These are phyloP conservation scores for Amphicarpaea edgeworthii DNA, from an alignment of 306 rosid genomes.

Conservation along the genomic window DNA sequence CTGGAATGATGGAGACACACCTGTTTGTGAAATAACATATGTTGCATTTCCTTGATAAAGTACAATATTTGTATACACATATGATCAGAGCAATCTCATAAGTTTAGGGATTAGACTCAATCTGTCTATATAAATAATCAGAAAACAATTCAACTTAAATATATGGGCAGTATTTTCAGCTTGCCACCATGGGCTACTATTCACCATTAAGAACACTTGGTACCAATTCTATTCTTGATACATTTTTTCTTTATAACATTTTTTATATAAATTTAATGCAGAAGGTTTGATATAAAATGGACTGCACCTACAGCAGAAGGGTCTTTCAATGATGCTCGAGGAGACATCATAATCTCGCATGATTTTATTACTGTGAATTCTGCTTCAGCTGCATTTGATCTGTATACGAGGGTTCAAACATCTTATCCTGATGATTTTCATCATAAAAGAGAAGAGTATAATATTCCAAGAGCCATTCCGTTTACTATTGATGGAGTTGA, in stretches of 20 bases:
- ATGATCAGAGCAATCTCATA: too few relatives aligned
- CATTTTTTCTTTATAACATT: conserved; percentile 7
- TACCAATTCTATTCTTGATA: conserved; percentile 23
- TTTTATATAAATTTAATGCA: conserved; percentile 36
- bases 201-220: neutral
- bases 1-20: too few relatives aligned
- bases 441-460: conserved; percentile 56
- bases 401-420: conserved; percentile 68
- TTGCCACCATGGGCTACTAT: neutral
- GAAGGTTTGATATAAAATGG: conserved; percentile 91
- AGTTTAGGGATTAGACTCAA: too few relatives aligned
- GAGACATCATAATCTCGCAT: conserved; percentile 82
- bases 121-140: too few relatives aligned
- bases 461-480: conserved; percentile 58
- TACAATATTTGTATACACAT: too few relatives aligned
- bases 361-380: conserved; percentile 72
- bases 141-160: too few relatives aligned
- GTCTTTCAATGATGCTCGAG: conserved; percentile 84
- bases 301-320: conserved; percentile 89
- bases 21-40: too few relatives aligned
- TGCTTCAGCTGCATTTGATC: conserved; percentile 86
- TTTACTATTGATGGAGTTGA: conserved; percentile 83
- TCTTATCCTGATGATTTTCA: conserved; percentile 68
- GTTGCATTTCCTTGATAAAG: too few relatives aligned
- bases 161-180: neutral